phyloP scores from a whole-genome alignment of 2,329 filamentous ascomycete genomes.

The Shiraia sp. region DNA sequence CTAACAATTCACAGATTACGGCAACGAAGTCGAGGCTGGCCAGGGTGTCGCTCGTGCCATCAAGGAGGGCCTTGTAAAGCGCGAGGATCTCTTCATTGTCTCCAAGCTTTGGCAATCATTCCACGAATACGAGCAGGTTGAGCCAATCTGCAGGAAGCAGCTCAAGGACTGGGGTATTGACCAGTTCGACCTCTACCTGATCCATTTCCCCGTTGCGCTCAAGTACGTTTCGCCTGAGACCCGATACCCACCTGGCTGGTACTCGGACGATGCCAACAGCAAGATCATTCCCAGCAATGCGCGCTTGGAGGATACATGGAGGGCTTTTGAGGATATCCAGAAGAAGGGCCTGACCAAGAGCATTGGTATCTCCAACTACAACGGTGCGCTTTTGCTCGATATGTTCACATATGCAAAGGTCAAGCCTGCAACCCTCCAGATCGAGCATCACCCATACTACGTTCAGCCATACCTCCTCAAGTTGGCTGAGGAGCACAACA shows the following conservation, averaged over 20 bases:
- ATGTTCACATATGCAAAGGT: conserved; percentile 57
- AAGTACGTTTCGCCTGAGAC: conserved; percentile 54
- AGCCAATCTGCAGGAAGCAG: conserved; percentile 70
- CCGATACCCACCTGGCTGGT: conserved; percentile 45
- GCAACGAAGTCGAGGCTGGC: conserved; percentile 44
- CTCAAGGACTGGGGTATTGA: conserved; percentile 43
- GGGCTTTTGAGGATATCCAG: conserved; percentile 47
- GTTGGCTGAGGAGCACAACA: conserved; percentile 37
- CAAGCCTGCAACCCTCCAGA: conserved; percentile 42
- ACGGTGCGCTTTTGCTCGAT: conserved; percentile 52
- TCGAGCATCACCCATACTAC: conserved; percentile 46
- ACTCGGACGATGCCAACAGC: conserved; percentile 33
- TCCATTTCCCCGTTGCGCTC: conserved; percentile 87
- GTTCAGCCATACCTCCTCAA: conserved; percentile 40
- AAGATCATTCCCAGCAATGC: conserved; percentile 44
- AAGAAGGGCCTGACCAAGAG: conserved; percentile 40
- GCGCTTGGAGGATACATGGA: conserved; percentile 42
- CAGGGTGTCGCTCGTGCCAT: conserved; percentile 43
- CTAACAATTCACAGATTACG: conserved; percentile 35
- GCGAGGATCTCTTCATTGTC: conserved; percentile 84
- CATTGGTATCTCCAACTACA: conserved; percentile 45
- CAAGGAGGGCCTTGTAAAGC: conserved; percentile 44
- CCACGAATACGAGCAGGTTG: conserved; percentile 78
- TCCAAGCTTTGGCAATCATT: conserved; percentile 94
- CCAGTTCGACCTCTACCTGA: conserved; percentile 58